Base-by-base conservation (phyloP, 2,329 filamentous ascomycete species). In the Monosporascus cannonballus region DNA sequence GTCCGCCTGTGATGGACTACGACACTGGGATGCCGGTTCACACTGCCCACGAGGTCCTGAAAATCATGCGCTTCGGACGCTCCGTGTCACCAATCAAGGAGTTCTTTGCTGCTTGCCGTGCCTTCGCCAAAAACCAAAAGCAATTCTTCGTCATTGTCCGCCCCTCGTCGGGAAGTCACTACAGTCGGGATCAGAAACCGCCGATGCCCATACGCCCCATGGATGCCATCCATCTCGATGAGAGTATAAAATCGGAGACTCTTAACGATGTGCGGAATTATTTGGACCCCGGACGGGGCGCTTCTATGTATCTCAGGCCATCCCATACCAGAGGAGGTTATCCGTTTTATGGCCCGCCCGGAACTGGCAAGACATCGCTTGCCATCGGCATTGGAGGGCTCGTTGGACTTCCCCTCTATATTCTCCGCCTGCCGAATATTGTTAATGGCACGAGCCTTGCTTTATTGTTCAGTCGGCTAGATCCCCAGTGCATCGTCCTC, bases 401-500 rank as follows among this genome's bases (percentile, higher is more conserved):
- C 3, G 68, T 74, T 37, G 60, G 62, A 14, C 62, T 75, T 4
- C 59, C 70, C 46, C 67, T 74, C 15, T 73, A 71, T 55, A 62
- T 64, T 27, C 57, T 75, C 17, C 67, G 65, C 20, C 60, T 75
- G 15, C 67, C 70, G 30, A 59, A 63, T n/a, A 63, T 59, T 9
- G 53, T 75, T 46, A 69, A 64, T 4, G 73, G 74, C 51, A 65
- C 68, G 25, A 61, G 64, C 4, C 62, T 76, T 3, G 58, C 65
- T 5, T 44, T 55, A 4, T 61, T 76, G n/a, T 74, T 76, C 54
- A 64, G 64, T 5, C 60, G 58, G 18, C 59, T 76, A 5, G 71
- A 71, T 2, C 59, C 61, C n/a, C 64, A 64, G 37, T 75, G 71
- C 50, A 67, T 76, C 18, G 66, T 75, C 5, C 61, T 75, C 1